These are phyloP conservation scores for Paecilomyces variotii DNA, from an alignment of 2,329 filamentous ascomycete species.

Conservation along the genomic window DNA sequence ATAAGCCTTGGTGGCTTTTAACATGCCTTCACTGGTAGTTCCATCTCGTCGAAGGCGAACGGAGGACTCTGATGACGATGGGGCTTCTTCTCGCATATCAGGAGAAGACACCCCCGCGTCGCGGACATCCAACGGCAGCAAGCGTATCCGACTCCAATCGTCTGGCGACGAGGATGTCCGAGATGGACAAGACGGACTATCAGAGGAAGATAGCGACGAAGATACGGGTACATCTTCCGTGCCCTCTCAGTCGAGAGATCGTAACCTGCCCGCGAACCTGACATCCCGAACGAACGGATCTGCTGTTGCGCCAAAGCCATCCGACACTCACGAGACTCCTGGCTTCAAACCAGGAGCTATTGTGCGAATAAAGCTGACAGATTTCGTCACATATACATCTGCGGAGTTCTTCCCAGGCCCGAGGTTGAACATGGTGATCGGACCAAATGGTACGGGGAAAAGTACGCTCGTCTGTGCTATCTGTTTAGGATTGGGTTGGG, in stretches of 20 bases:
- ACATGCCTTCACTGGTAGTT: background rate
- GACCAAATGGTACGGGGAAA: slow-evolving; percentile 97
- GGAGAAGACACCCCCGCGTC: slow-evolving; percentile 14
- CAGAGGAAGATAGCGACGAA: slow-evolving; percentile 11
- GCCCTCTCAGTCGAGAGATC: background rate
- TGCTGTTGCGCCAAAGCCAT: background rate
- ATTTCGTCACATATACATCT: slow-evolving; percentile 92
- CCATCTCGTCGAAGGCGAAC: slow-evolving; percentile 19
- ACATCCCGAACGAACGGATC: background rate
- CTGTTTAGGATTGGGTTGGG: slow-evolving; percentile 82
- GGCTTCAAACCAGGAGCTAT: slow-evolving; percentile 63
- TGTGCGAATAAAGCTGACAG: slow-evolving; percentile 71
- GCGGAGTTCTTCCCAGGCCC: slow-evolving; percentile 89
- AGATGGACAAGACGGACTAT: slow-evolving; percentile 6
- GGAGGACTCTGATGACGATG: slow-evolving; percentile 18
- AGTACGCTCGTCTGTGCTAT: slow-evolving; percentile 96
- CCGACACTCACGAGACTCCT: background rate
- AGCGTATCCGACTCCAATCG: slow-evolving; percentile 23
- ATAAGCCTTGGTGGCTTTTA: background rate
- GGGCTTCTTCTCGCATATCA: slow-evolving; percentile 7
- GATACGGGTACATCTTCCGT: slow-evolving; percentile 1
- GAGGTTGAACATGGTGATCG: slow-evolving; percentile 95
- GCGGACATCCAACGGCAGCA: slow-evolving; percentile 20
- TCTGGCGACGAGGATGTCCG: slow-evolving; percentile 11
- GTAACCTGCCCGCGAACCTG: background rate